These are phyloP conservation scores for Colletotrichum sp. DNA, from an alignment of 2,329 filamentous ascomycete species.

Conservation along the genomic window DNA sequence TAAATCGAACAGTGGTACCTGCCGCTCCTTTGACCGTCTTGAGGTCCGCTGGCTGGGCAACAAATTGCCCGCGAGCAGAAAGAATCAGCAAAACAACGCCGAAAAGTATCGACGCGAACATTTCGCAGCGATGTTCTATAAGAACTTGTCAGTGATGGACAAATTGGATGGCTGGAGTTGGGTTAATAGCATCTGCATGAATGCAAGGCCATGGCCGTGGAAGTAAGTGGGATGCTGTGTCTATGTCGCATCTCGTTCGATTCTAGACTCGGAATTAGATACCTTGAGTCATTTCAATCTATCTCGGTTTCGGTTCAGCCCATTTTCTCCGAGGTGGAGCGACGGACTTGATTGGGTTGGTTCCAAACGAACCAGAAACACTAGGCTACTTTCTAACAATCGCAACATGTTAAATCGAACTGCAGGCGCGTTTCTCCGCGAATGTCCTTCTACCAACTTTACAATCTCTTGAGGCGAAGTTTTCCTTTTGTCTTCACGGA, in stretches of 20 bases:
- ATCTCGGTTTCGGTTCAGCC: neutral
- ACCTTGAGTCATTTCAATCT: neutral
- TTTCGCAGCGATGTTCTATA: neutral
- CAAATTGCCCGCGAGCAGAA: neutral
- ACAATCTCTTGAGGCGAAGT: neutral
- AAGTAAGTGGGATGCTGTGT: neutral
- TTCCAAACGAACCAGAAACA: neutral
- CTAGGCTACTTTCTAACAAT: neutral
- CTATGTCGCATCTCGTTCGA: neutral
- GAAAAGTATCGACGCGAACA: neutral
- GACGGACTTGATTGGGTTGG: neutral
- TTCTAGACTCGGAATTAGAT: neutral
- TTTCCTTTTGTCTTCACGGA: neutral
- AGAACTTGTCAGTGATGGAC: neutral
- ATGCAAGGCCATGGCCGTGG: neutral
- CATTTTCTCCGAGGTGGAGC: neutral
- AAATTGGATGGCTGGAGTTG: neutral
- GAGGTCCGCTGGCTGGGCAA: neutral
- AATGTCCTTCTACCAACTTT: neutral
- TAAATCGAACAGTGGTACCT: slow-evolving; percentile 1
- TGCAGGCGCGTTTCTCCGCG: neutral
- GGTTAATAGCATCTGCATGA: neutral
- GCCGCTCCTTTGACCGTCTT: neutral
- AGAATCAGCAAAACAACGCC: neutral
- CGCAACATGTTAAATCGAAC: fast-evolving